Base-by-base conservation (phyloP, 768 basidiomycete species). In the Hebeloma cylindrosporum region DNA sequence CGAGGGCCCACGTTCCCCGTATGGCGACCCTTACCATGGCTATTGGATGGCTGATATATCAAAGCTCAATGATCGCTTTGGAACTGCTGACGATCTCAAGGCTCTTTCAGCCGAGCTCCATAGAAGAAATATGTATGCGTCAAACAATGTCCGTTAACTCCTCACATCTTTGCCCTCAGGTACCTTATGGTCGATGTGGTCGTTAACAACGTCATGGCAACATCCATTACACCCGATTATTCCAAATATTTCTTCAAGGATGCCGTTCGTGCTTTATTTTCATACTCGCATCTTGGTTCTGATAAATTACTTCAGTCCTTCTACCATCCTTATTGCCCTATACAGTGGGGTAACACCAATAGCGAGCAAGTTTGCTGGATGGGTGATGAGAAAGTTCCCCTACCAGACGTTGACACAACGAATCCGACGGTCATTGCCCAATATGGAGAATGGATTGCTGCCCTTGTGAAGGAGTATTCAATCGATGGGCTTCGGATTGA, bases 401-500 rank as follows among this genome's bases (percentile, higher is more conserved):
- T 93, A 0, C 79, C 87, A 0, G 92, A 94, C 61, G 57, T 93
- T 48, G 80, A 93, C 66, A 93, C 89, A 9, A 73, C 78, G 54
- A 78, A 88, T 50, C 66, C 78, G 5, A 66, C 66, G 23, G 88
- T 93, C 30, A 70, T 79, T 23, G 67, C 73, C 7, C 71, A 69
- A 26, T 92, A 85, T 63, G 75, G 79, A 20, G 58, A 66, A 5
- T 93, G 89, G 91, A 80, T 93, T 53, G 62, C 68, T 28, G 63
- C 74, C 23, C 70, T 93, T 13, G 84, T 93, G 22, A 50, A 77
- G 43, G 80, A 83, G 49, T 92, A 86, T 60, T 67, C 67, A 21
- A 83, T 94, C 48, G 91, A 93, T 60, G 88, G 90, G n/a, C 77
- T 94, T 46, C 82, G 91, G 37, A 86, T 93, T 60, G 91, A 93